Base-by-base conservation (phyloP, 2,329 filamentous ascomycete species). In the Pseudogymnoascus sp. region DNA sequence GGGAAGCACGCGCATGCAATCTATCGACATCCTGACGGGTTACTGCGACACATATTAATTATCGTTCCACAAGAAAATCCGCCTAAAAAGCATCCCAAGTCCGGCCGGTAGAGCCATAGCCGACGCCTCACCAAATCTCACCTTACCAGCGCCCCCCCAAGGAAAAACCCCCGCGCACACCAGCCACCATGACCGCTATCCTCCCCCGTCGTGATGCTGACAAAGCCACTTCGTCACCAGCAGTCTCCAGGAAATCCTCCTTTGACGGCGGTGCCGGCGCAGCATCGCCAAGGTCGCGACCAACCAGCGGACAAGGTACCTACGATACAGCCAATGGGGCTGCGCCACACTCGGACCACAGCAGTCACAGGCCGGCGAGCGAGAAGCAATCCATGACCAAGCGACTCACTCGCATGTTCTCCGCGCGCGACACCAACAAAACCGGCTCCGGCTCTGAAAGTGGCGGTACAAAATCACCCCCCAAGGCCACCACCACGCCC, bases 321-420 rank as follows among this genome's bases (percentile, higher is more conserved):
- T 10, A 61, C n/a, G 50, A 64, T 19, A 33, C 31, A 4, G 13
- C 50, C 50, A 57, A 57, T 33, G 50, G 50, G 23, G 66, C 69
- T 68, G 71, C 72, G 67, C 71, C 71, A 69, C 71, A 64, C 31
- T 64, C 69, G 50, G 67, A 71, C 63, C 66, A 68, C 67, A 67
- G 68, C 67, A 67, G 68, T 40, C 60, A 40, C 38, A 71, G 69
- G 62, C 63, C 65, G 15, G 67, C 66, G 40, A 64, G 64, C 57
- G 83, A 86, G 69, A 86, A 83, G 73, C 73, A 80, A 2, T 85
- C 83, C 13, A 84, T 87, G 75, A 87, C 87, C 72, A 84, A 86
- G 71, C 82, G 84, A 57, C 73, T 87, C 64, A 83, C 84, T 42
- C 82, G 85, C 77, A 87, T 87, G 81, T 87, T 87, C 75, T 85